These are phyloP conservation scores for Volvariella volvacea DNA, from an alignment of 1,284 basidiomycete species.

Conservation along the genomic window DNA sequence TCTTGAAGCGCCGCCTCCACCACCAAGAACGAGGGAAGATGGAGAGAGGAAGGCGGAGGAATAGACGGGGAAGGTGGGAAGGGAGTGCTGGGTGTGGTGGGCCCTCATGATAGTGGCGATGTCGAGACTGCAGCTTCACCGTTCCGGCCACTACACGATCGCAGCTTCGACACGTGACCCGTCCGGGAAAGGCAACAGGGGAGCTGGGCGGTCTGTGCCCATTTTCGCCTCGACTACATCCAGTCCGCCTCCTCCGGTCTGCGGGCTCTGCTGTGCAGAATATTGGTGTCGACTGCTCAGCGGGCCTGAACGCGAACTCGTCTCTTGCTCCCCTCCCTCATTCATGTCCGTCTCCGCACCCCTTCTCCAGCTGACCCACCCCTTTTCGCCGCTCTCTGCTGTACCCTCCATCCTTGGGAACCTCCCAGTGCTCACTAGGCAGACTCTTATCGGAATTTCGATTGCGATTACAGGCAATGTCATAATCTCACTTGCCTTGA, in stretches of 20 bases:
- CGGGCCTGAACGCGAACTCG: conserved; percentile 1
- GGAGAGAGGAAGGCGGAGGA: conserved; percentile 78
- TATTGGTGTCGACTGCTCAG: neutral
- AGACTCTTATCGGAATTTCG: conserved; percentile 73
- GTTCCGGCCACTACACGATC: too few species aligned
- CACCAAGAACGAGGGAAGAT: conserved; percentile 77
- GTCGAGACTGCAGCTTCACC: conserved; percentile 1
- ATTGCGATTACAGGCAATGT: conserved; percentile 84
- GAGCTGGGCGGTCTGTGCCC: too few species aligned
- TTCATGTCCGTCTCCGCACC: conserved; percentile 1
- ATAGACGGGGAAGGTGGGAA: conserved; percentile 81
- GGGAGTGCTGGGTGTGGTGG: conserved; percentile 68
- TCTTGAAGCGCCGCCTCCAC: conserved; percentile 77
- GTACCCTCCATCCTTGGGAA: conserved; percentile 4
- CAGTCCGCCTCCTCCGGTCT: too few species aligned
- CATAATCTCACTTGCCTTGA: conserved; percentile 86
- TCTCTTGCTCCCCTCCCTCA: conserved; percentile 1
- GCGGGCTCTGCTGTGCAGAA: conserved; percentile 1
- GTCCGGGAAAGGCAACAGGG: neutral
- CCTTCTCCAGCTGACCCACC: neutral
- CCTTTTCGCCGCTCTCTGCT: conserved; percentile 3
- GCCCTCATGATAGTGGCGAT: conserved; percentile 55
- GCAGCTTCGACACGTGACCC: neutral
- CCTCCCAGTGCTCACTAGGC: conserved; percentile 46
- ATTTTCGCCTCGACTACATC: neutral